phyloP scores from a whole-genome alignment of 495 filamentous ascomycete genomes.

The Neurospora cerealis region DNA sequence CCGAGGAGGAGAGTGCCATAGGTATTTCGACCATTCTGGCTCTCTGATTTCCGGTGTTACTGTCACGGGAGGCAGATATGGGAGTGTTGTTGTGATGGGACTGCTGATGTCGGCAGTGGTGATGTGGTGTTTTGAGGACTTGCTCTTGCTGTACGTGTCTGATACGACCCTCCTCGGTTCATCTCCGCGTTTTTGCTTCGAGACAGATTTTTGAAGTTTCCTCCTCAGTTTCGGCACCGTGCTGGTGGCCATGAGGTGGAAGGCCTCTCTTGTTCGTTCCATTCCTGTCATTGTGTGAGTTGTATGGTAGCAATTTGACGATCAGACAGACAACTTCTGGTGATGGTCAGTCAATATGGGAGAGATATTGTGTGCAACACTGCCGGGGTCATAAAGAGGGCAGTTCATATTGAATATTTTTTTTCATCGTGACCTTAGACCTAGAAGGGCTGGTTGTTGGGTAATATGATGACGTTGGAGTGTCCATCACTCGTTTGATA shows the following conservation, averaged over 20 bases:
- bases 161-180: constrained; percentile 4
- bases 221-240: constrained; percentile 25
- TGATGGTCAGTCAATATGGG: not conserved
- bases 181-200: constrained; percentile 20
- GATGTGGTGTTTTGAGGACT: constrained; percentile 13
- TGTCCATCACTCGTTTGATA: not conserved
- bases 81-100: constrained; percentile 1
- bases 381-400: not conserved
- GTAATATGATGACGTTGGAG: constrained; percentile 30
- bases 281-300: constrained; percentile 9
- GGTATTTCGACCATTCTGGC: constrained; percentile 27
- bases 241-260: constrained; percentile 12
- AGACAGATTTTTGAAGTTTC: constrained; percentile 31
- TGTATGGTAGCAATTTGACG: not conserved
- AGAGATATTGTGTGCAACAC: not conserved
- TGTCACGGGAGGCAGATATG: constrained; percentile 6
- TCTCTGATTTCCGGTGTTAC: constrained; percentile 18
- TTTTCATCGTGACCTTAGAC: not conserved
- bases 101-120: constrained; percentile 1
- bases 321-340: not conserved
- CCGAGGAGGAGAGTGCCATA: constrained; percentile 16
- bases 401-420: not conserved
- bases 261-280: constrained; percentile 22
- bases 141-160: constrained; percentile 14
- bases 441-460: not conserved